Conservation (phyloP, 2,329 filamentous ascomycete genomes). For the Sporothrix curviconia region DNA sequence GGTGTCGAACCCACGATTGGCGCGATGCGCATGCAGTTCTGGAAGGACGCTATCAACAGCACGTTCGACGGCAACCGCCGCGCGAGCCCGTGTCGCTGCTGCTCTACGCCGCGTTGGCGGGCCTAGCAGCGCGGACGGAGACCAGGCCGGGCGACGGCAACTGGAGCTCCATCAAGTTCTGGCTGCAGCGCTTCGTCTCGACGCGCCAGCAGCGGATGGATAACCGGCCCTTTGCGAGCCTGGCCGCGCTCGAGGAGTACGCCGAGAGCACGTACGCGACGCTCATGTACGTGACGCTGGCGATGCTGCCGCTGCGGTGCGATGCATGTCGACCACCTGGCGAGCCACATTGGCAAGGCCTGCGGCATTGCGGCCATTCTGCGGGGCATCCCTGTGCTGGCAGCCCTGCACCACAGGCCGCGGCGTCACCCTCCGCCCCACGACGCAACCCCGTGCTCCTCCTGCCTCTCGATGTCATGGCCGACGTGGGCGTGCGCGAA, state of each 20-base stretch:
- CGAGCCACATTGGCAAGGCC: constrained; percentile 91
- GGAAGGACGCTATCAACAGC: constrained; percentile 75
- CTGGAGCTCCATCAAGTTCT: constrained; percentile 55
- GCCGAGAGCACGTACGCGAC: constrained; percentile 94
- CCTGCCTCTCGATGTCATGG: constrained; percentile 85
- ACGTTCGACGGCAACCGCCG: constrained; percentile 65
- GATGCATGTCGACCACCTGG: constrained; percentile 82
- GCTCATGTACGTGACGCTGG: constrained; percentile 80
- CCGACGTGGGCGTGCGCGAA: constrained; percentile 69
- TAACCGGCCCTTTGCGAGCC: constrained; percentile 70
- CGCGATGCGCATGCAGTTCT: constrained; percentile 87
- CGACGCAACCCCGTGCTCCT: constrained; percentile 52
- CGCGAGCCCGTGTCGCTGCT: constrained; percentile 88
- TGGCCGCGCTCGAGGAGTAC: constrained; percentile 75
- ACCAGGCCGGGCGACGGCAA: constrained; percentile 12
- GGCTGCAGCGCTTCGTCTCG: constrained; percentile 70
- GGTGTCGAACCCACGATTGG: constrained; percentile 82
- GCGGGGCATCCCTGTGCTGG: constrained; percentile 82
- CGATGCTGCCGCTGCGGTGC: constrained; percentile 72
- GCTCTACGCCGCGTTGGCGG: constrained; percentile 63
- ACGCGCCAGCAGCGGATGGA: constrained; percentile 77
- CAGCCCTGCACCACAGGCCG: constrained; percentile 42
- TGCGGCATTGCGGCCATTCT: constrained; percentile 80
- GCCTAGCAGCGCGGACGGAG: constrained; percentile 43
- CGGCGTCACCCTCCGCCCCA: constrained; percentile 31